Evolutionary conservation across 2,329 filamentous ascomycete species (phyloP).

Genomic region (Penicillium janthinellum): DNA sequence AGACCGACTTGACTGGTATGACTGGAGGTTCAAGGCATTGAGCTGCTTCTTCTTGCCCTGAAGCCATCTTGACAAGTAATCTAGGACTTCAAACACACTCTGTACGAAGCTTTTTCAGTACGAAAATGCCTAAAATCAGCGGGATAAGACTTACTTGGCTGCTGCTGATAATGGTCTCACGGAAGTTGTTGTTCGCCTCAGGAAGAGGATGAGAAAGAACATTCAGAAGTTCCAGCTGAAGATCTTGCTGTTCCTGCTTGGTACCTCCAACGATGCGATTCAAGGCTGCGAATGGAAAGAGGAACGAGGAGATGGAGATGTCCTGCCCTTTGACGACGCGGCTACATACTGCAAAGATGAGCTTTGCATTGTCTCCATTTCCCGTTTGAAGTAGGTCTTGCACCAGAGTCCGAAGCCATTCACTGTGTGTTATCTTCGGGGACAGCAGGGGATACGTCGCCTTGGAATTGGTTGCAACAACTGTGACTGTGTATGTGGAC

Average conservation of each 20-base stretch:
- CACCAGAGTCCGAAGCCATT: constrained; percentile 80
- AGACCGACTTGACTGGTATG: constrained; percentile 31
- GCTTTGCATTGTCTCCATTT: constrained; percentile 70
- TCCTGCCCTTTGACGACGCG: constrained; percentile 85
- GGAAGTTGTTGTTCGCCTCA: constrained; percentile 58
- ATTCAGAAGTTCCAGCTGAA: constrained; percentile 72
- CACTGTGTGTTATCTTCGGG: constrained; percentile 67
- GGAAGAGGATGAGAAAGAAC: constrained; percentile 69
- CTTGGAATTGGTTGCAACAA: constrained; percentile 56
- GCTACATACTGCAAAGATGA: constrained; percentile 79
- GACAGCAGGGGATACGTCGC: constrained; percentile 78
- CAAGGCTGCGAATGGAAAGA: constrained; percentile 83
- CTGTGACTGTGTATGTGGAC: constrained; percentile 76
- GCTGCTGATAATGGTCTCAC: constrained; percentile 77
- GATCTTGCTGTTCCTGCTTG: constrained; percentile 62
- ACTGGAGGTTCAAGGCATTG: constrained; percentile 33
- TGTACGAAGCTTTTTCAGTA: constrained; percentile 40
- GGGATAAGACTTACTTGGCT: constrained; percentile 68
- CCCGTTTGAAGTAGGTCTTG: constrained; percentile 79
- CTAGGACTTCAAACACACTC: constrained; percentile 86
- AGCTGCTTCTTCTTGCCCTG: constrained; percentile 69
- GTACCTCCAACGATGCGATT: constrained; percentile 78
- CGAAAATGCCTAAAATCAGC: neutral
- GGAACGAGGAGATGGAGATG: constrained; percentile 79
- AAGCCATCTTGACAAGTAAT: constrained; percentile 89